A percentile compares a stretch with the other conserved stretches of the same genome.
phyloP scores from a whole-genome alignment of 768 basidiomycete genomes.

The Clitopilus passeckerianus region DNA sequence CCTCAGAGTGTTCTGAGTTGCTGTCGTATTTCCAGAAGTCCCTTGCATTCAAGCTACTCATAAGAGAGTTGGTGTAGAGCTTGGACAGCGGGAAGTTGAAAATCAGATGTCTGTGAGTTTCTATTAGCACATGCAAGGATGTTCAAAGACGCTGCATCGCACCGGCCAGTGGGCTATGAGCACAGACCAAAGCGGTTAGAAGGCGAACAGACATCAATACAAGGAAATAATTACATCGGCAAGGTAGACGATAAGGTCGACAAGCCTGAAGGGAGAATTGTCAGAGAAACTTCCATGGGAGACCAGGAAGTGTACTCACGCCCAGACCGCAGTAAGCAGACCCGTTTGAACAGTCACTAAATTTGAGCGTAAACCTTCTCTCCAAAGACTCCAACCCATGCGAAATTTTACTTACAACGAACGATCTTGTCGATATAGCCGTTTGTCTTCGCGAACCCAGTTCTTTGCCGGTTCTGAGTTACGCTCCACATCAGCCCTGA shows the following conservation, averaged over 20 bases:
- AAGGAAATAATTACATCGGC: conserved; percentile 8
- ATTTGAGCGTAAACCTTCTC: neutral
- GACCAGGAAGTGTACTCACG: conserved; percentile 6
- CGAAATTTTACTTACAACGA: conserved; percentile 14
- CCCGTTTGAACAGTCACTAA: conserved; percentile 27
- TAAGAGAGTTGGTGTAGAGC: conserved; percentile 34
- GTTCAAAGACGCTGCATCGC: conserved; percentile 1
- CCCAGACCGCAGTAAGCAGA: conserved; percentile 24
- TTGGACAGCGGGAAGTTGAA: conserved; percentile 35
- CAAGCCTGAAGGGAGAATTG: conserved; percentile 5
- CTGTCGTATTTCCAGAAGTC: conserved; percentile 21
- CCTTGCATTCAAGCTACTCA: conserved; percentile 32
- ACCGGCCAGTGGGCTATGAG: conserved; percentile 19
- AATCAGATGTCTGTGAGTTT: conserved; percentile 24
- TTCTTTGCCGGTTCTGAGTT: conserved; percentile 27
- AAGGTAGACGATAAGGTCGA: conserved; percentile 24
- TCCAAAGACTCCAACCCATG: neutral
- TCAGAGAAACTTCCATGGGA: neutral
- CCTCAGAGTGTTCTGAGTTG: conserved; percentile 2
- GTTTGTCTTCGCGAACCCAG: conserved; percentile 33
- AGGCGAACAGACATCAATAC: neutral
- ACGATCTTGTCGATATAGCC: conserved; percentile 36
- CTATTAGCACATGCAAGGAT: neutral
- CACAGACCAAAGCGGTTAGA: neutral
- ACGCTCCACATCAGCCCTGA: neutral